A percentile compares a stretch with the other conserved stretches of the same genome.
These are phyloP conservation scores for Canna indica DNA, from an alignment of 176 grass and related monocot genomes.

Conservation along the genomic window DNA sequence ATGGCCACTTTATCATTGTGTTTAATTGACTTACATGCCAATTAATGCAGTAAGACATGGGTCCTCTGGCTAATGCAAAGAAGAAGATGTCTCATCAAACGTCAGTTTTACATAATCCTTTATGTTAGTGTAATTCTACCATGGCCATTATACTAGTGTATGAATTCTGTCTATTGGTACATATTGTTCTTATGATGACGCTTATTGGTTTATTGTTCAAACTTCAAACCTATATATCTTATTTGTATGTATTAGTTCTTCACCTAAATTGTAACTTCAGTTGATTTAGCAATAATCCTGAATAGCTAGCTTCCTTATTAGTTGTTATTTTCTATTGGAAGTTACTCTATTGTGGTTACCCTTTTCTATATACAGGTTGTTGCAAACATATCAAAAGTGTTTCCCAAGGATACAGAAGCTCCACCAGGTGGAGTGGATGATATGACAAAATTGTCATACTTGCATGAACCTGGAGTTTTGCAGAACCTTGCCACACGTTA, in stretches of 20 bases:
- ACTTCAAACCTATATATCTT: too few relatives aligned
- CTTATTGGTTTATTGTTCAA: too few relatives aligned
- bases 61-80: too few relatives aligned
- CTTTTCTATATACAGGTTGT: conserved; percentile 17
- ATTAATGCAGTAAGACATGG: too few relatives aligned
- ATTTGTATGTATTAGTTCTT: not conserved
- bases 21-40: too few relatives aligned
- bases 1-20: too few relatives aligned
- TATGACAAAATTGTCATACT: conserved; percentile 94
- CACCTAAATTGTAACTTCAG: not conserved
- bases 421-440: conserved; percentile 73
- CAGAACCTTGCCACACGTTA: conserved; percentile 79
- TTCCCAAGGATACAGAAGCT: conserved; percentile 83
- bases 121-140: too few relatives aligned
- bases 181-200: too few relatives aligned
- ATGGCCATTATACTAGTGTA: too few relatives aligned
- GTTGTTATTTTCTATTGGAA: not conserved
- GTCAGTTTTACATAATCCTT: too few relatives aligned
- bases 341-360: not conserved
- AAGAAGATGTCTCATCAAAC: too few relatives aligned
- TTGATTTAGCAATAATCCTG: not conserved
- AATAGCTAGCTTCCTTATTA: not conserved
- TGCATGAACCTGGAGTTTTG: conserved; percentile 94
- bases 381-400: conserved; percentile 38
- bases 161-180: too few relatives aligned